Conservation (phyloP, 2,329 filamentous ascomycete species). For the Penicillium glabrum region DNA sequence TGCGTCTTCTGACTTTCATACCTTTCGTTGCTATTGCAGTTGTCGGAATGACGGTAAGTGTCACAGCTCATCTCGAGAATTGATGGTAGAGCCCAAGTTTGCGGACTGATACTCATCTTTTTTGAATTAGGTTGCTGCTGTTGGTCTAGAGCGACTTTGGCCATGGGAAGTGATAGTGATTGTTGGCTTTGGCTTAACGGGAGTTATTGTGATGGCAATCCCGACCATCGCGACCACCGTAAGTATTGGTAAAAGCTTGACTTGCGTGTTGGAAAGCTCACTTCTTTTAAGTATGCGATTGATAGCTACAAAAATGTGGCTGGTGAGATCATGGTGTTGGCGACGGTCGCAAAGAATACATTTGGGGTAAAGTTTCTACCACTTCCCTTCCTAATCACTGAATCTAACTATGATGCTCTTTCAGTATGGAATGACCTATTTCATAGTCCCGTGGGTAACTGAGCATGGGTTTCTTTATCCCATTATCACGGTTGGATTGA, state of each 20-base stretch:
- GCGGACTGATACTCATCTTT: fast-evolving
- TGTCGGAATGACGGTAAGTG: not conserved
- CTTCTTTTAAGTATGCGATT: not conserved
- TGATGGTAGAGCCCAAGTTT: too few relatives aligned
- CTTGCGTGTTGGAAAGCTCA: too few relatives aligned
- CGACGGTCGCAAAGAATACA: not conserved
- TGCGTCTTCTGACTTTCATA: not conserved
- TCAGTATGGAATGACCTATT: not conserved
- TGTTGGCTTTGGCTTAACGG: not conserved
- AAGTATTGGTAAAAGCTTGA: too few relatives aligned
- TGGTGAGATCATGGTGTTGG: not conserved
- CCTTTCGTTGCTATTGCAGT: not conserved
- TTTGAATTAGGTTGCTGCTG: not conserved
- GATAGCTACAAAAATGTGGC: not conserved
- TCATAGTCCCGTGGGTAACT: not conserved
- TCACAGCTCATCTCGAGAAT: not conserved
- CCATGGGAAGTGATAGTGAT: not conserved
- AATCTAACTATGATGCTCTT: not conserved
- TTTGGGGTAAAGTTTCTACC: not conserved
- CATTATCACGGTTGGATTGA: not conserved
- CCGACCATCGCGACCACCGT: not conserved
- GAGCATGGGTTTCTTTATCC: not conserved
- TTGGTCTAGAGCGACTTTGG: not conserved
- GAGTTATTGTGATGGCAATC: not conserved
- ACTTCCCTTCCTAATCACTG: not conserved